These are phyloP conservation scores for Dictyostelium citrinum DNA, from an alignment of 78 protist genomes.

Conservation along the genomic window DNA sequence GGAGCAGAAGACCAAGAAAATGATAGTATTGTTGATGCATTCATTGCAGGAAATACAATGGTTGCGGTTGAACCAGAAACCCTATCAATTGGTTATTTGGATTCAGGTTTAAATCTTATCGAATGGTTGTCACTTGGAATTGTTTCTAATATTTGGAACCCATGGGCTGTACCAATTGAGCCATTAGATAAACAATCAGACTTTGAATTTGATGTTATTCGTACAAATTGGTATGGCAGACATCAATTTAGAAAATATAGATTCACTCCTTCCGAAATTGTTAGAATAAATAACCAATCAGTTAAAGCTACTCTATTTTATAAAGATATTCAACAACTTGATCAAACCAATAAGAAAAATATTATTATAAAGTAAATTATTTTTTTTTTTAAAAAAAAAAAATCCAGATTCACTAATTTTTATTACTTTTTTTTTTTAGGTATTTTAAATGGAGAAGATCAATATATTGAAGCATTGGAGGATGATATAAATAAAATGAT, in stretches of 20 bases:
- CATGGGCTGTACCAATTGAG: neutral
- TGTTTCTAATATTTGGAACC: neutral
- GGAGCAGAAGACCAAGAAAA: neutral
- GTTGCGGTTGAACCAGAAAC: neutral
- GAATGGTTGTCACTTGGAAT: slow-evolving; percentile 64
- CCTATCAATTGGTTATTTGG: slow-evolving; percentile 11
- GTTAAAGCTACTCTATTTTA: slow-evolving; percentile 38
- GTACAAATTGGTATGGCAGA: slow-evolving; percentile 76
- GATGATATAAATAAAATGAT: slow-evolving; percentile 34
- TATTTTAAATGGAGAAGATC: slow-evolving; percentile 53
- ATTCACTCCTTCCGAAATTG: slow-evolving; percentile 44
- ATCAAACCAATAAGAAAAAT: slow-evolving; percentile 12
- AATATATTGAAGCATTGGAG: slow-evolving; percentile 63
- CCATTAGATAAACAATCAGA: neutral
- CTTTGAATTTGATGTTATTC: slow-evolving; percentile 37
- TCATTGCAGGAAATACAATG: neutral
- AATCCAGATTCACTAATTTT: too few relatives aligned
- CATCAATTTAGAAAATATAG: slow-evolving; percentile 38
- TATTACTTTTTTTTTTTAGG: neutral
- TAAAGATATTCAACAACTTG: slow-evolving; percentile 40
- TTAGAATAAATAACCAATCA: neutral
- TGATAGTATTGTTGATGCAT: slow-evolving; percentile 28
- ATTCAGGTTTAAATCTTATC: slow-evolving; percentile 15
- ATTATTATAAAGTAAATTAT: slow-evolving; percentile 25
- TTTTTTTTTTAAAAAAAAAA: too few relatives aligned